These are phyloP conservation scores for Leishmania turanica DNA, from an alignment of 208 protist species.

Conservation along the genomic window DNA sequence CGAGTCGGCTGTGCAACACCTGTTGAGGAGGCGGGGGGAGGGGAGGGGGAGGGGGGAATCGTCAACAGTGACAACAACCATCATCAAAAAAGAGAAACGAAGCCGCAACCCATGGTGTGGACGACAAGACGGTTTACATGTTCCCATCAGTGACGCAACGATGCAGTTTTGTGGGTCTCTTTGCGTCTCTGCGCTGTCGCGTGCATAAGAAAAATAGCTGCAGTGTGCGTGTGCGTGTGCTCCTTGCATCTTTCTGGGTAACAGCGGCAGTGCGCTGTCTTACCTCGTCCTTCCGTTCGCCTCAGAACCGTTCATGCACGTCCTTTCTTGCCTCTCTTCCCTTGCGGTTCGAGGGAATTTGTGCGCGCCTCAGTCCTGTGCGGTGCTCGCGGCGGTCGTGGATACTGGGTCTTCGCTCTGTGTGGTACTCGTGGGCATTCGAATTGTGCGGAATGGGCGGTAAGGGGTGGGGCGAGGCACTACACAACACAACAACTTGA, in stretches of 20 bases:
- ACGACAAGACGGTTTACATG: not conserved
- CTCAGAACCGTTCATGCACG: not conserved
- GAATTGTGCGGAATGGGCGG: not conserved
- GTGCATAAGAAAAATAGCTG: too few species aligned
- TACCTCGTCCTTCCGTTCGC: not conserved
- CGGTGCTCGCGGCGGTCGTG: too few species aligned
- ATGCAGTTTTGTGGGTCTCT: too few species aligned
- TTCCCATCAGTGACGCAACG: not conserved
- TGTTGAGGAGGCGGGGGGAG: not conserved
- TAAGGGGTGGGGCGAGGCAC: too few species aligned
- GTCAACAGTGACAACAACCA: not conserved
- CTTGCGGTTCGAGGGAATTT: not conserved
- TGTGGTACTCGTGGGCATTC: not conserved
- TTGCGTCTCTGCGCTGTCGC: too few species aligned
- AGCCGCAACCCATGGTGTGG: not conserved
- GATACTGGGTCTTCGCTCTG: too few species aligned
- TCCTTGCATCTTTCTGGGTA: too few species aligned
- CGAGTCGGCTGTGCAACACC: too few species aligned
- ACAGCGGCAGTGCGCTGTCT: not conserved
- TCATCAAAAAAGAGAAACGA: not conserved
- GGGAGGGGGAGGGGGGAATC: too few species aligned
- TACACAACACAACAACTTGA: not conserved
- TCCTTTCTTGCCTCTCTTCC: not conserved
- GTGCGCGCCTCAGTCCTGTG: too few species aligned
- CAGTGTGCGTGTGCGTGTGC: not conserved